These are phyloP conservation scores for Aureobasidium leucospermi DNA, from an alignment of 2,329 filamentous ascomycete species.

Conservation along the genomic window DNA sequence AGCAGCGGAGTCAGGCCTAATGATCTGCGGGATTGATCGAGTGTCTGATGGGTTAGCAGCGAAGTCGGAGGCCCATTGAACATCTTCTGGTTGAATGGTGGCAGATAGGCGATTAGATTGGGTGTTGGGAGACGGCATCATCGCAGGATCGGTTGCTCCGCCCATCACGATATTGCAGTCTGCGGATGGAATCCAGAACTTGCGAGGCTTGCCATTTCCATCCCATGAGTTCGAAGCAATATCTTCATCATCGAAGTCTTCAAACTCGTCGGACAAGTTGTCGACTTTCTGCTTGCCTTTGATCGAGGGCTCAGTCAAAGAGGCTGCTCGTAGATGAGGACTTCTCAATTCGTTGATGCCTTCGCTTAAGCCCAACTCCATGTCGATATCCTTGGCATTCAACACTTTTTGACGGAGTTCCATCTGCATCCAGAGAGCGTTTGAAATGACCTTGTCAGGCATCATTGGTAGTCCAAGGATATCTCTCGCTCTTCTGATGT, in stretches of 20 bases:
- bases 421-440: slow-evolving; percentile 52
- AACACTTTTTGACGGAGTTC: slow-evolving; percentile 49
- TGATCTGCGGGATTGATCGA: slow-evolving; percentile 10
- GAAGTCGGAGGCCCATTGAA: slow-evolving; percentile 50
- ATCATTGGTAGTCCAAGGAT: slow-evolving; percentile 48
- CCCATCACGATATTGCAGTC: slow-evolving; percentile 52
- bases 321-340: background rate
- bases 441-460: slow-evolving; percentile 48
- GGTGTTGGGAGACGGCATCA: slow-evolving; percentile 36
- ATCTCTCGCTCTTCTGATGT: slow-evolving; percentile 45
- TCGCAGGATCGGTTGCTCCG: slow-evolving; percentile 45
- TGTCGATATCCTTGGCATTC: slow-evolving; percentile 43
- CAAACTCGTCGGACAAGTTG: slow-evolving; percentile 15
- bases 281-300: slow-evolving; percentile 41
- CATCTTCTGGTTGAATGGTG: slow-evolving; percentile 46
- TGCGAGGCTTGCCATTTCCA: slow-evolving; percentile 45
- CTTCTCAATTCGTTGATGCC: slow-evolving; percentile 22
- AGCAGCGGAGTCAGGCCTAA: slow-evolving; percentile 14
- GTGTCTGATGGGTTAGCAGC: slow-evolving; percentile 38
- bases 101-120: slow-evolving; percentile 43
- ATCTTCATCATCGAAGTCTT: slow-evolving; percentile 26
- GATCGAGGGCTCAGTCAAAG: slow-evolving; percentile 1
- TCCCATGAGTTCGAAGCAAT: slow-evolving; percentile 47
- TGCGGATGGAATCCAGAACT: slow-evolving; percentile 50
- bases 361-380: slow-evolving; percentile 46